Base-by-base conservation (phyloP, 306 rosid species). In the Gastrolobium bilobum region DNA sequence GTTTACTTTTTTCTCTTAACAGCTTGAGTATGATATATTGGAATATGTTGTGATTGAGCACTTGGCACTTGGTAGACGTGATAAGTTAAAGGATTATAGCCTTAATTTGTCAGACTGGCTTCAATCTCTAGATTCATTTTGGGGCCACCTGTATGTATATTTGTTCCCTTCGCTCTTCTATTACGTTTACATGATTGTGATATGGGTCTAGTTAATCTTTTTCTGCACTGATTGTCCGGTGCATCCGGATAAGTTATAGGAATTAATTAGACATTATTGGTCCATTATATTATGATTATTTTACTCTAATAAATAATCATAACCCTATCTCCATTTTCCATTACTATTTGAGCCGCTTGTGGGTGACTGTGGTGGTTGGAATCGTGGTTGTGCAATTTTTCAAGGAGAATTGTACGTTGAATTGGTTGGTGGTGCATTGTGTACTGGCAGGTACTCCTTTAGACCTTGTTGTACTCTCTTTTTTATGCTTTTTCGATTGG, bases 81-180 rank as follows among this genome's bases (percentile, higher is more conserved):
- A 95, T 71, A 95, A 95, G 85, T 80, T 95, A 65, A 95, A 95
- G 84, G 99, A 93, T 11, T 97, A 95, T 78, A 98, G 99, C 84
- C 99, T 95, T 58, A 95, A 95, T 84, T 80, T 95, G 86, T 95
- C 98, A 7, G 99, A 95, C 71, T 95, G 99, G 99, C 99, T 95
- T 85, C 99, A 95, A 82, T 95, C 99, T 4, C 83, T 95, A 84
- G 99, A 98, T 73, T 95, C 97, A 40, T 95, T 95, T 85, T 95
- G 99, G 99, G 98, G 99, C 79, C 98, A 93, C 90, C 79, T 95
- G 98, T 95, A 95, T 64, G 99, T 88, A 39, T 82, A 26, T 62
- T 64, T 80, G 79, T 76, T 86, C 68, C 47, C 75, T 76, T 80
- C 15, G 14, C 11, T 60, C 47, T 38, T 71, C 13, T 53, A 42